Conservation (phyloP, 2,329 filamentous ascomycete species). For the Penicillium aurantiogriseum region DNA sequence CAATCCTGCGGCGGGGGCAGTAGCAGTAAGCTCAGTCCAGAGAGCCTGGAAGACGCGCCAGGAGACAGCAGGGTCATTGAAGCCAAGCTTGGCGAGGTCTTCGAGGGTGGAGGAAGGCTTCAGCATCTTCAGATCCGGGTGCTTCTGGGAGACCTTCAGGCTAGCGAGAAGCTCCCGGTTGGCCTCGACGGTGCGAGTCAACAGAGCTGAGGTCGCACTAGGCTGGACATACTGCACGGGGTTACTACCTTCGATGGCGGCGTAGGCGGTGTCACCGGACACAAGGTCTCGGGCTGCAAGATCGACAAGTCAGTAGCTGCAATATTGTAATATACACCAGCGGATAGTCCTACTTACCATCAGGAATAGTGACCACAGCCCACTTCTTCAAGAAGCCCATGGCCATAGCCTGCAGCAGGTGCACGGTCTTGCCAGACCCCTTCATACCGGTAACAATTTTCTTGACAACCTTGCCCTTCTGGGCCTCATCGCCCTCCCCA, state of each 20-base stretch:
- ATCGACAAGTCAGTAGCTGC: slow-evolving; percentile 17
- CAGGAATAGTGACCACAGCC: slow-evolving; percentile 85
- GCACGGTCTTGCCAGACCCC: slow-evolving; percentile 80
- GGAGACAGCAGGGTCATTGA: slow-evolving; percentile 71
- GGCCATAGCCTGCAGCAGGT: slow-evolving; percentile 78
- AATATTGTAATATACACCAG: background rate
- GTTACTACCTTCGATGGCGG: slow-evolving; percentile 58
- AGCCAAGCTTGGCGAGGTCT: slow-evolving; percentile 66
- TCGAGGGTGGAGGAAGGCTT: slow-evolving; percentile 61
- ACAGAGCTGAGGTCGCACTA: slow-evolving; percentile 69
- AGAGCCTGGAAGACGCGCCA: slow-evolving; percentile 79
- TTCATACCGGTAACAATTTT: slow-evolving; percentile 71
- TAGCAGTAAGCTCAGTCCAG: slow-evolving; percentile 71
- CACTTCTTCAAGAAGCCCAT: slow-evolving; percentile 80
- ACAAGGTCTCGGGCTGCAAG: slow-evolving; percentile 72
- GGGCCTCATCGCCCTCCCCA: slow-evolving; percentile 32
- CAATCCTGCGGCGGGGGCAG: slow-evolving; percentile 43
- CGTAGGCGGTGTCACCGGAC: slow-evolving; percentile 77
- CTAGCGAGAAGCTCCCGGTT: slow-evolving; percentile 64
- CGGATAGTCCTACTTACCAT: slow-evolving; percentile 60
- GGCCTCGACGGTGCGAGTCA: slow-evolving; percentile 69
- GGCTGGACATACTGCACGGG: slow-evolving; percentile 71
- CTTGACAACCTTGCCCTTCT: slow-evolving; percentile 45
- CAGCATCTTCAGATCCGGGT: slow-evolving; percentile 60
- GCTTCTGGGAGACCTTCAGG: slow-evolving; percentile 52